These are phyloP conservation scores for Saxophila tyrrhenica DNA, from an alignment of 495 filamentous ascomycete genomes.

Conservation along the genomic window DNA sequence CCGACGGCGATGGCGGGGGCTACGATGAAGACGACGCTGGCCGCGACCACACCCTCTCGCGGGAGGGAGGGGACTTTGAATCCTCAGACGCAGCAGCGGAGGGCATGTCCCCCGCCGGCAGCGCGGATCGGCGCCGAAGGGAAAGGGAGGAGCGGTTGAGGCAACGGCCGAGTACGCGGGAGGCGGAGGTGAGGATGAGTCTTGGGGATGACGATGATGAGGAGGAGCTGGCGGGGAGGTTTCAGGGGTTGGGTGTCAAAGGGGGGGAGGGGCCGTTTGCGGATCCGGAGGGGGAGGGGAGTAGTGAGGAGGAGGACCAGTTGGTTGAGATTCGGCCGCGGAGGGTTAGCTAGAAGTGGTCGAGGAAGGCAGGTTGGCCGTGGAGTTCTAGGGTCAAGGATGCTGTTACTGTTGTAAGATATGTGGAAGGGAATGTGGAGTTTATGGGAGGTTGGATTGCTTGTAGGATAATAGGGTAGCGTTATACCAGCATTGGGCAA, in stretches of 20 bases:
- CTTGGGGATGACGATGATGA: slow-evolving; percentile 16
- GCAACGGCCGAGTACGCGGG: slow-evolving; percentile 17
- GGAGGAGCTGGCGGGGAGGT: slow-evolving; percentile 8
- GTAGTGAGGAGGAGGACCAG: slow-evolving; percentile 14
- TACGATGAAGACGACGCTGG: slow-evolving; percentile 14
- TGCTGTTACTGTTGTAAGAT: too few species aligned
- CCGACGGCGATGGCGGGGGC: slow-evolving; percentile 2
- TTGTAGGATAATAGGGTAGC: too few species aligned
- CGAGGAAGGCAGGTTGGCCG: background rate
- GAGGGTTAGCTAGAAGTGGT: slow-evolving; percentile 5
- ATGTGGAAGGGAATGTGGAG: background rate
- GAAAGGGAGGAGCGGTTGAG: background rate
- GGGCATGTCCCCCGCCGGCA: background rate
- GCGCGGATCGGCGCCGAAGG: background rate
- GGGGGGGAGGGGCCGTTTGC: slow-evolving; percentile 12
- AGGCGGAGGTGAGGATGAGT: slow-evolving; percentile 16
- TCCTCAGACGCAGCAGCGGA: slow-evolving; percentile 5
- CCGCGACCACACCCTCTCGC: background rate
- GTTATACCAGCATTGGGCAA: background rate
- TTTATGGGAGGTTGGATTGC: too few species aligned
- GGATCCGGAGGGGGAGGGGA: slow-evolving; percentile 2
- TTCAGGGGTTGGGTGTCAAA: background rate
- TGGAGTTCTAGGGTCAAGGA: too few species aligned
- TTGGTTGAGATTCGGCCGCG: slow-evolving; percentile 14
- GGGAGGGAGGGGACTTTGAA: slow-evolving; percentile 1